phyloP scores from a whole-genome alignment of 2,329 filamentous ascomycete genomes.

The Dothidotthia symphoricarpi region DNA sequence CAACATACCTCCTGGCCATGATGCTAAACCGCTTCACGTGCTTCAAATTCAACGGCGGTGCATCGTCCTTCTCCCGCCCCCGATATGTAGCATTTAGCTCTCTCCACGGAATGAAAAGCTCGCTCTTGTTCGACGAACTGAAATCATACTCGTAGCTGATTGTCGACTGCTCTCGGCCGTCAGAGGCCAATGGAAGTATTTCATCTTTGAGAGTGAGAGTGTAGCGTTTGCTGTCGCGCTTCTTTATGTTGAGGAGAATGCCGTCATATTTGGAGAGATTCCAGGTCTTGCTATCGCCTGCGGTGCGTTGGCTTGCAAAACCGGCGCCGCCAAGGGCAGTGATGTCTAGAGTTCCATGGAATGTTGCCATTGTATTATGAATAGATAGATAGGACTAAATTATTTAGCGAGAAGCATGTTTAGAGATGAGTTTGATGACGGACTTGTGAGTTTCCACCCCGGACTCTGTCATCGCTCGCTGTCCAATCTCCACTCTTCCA shows the following conservation, averaged over 20 bases:
- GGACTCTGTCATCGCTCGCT: conserved; percentile 71
- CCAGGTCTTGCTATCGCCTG: conserved; percentile 56
- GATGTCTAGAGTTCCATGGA: conserved; percentile 70
- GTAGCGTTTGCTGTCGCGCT: conserved; percentile 65
- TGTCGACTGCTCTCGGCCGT: conserved; percentile 69
- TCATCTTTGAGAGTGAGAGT: conserved; percentile 74
- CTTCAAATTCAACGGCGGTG: conserved; percentile 57
- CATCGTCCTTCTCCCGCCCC: conserved; percentile 63
- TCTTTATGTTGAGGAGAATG: conserved; percentile 54
- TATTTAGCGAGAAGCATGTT: neutral
- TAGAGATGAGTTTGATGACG: conserved; percentile 35
- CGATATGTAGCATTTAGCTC: conserved; percentile 71
- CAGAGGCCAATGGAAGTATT: conserved; percentile 54
- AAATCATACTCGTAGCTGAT: conserved; percentile 65
- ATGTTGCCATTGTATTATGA: conserved; percentile 47
- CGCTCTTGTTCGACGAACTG: conserved; percentile 14
- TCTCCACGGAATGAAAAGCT: conserved; percentile 61
- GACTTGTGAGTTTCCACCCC: conserved; percentile 66
- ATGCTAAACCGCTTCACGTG: conserved; percentile 67
- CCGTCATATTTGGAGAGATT: conserved; percentile 65
- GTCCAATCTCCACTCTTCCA: conserved; percentile 65
- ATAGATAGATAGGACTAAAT: conserved; percentile 50
- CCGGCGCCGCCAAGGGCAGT: conserved; percentile 74
- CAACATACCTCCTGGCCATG: conserved; percentile 73
- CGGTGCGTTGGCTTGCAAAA: conserved; percentile 75